These are phyloP conservation scores for Aspergillus sp. DNA, from an alignment of 2,329 filamentous ascomycete species.

Conservation along the genomic window DNA sequence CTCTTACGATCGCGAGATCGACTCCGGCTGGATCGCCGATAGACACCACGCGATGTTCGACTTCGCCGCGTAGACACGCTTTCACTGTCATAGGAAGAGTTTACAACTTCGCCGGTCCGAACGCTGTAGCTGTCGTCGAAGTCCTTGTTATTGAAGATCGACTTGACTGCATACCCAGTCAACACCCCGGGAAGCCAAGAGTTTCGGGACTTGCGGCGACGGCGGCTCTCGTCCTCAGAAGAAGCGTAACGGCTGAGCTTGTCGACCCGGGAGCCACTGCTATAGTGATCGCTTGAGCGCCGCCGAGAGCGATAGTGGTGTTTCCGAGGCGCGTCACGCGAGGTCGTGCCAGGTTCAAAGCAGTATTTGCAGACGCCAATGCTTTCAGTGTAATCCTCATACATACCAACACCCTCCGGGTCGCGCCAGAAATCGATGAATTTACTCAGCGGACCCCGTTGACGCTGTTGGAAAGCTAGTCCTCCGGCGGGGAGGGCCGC, in stretches of 20 bases:
- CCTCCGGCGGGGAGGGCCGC: constrained; percentile 29
- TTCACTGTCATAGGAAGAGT: constrained; percentile 28
- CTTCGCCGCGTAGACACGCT: constrained; percentile 35
- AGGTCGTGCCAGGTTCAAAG: constrained; percentile 59
- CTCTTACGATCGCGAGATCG: constrained; percentile 36
- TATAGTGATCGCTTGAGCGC: constrained; percentile 47
- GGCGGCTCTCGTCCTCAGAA: constrained; percentile 49
- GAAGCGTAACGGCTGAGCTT: constrained; percentile 59
- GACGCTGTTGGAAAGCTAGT: constrained; percentile 51
- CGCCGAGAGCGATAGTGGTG: constrained; percentile 53
- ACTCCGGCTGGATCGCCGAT: constrained; percentile 26
- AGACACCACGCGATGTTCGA: constrained; percentile 44
- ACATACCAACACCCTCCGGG: constrained; percentile 62
- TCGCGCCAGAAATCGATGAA: constrained; percentile 62
- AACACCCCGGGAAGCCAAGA: constrained; percentile 55
- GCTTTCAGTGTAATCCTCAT: constrained; percentile 66
- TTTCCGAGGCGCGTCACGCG: constrained; percentile 57
- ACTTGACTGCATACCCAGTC: constrained; percentile 55
- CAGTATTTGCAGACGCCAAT: constrained; percentile 65
- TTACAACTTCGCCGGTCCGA: constrained; percentile 48
- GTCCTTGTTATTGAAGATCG: constrained; percentile 52
- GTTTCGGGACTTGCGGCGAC: constrained; percentile 43
- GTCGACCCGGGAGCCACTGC: constrained; percentile 49
- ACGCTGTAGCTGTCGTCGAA: constrained; percentile 62
- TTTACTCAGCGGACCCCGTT: constrained; percentile 54